Evolutionary conservation across 1,139 yeast species (phyloP), one percentile per base, ranked within the genome.

Genomic region (Pichia sp.): DNA sequence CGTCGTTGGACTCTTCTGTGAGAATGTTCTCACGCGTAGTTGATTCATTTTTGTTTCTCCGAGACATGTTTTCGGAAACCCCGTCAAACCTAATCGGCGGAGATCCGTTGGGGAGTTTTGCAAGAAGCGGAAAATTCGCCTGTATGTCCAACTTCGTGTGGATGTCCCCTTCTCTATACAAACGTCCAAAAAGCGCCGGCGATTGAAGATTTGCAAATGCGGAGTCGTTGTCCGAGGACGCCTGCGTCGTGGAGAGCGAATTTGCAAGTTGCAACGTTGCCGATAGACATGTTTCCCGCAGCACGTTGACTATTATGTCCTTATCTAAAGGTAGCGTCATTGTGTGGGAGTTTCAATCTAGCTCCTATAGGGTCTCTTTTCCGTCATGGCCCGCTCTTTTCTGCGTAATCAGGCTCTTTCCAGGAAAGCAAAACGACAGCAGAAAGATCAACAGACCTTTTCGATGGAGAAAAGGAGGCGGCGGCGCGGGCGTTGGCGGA

Each of bases 301-400:
- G 48, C 2, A 58, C 52, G 41, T 60, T 60, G 20, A 60, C 36
- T 3, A 58, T 17, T 4, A 57, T 24, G 33, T 50, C 54, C 1
- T 55, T 49, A 20, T 56, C 53, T 7, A 57, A 46, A 1, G 62
- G 61, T 6, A 54, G 12, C 7, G 60, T 41, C 60, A 58, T 58
- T 16, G 3, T n/a, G 24, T 20, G 24, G 24, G 24, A 20, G 3
- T 20, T 20, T 3, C 24, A 20, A 3, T 3, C 24, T 20, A 20
- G 24, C 24, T 20, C 24, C 24, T 20, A 20, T 20, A 20, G 24
- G 24, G 24, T 20, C 24, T 20, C 24, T 20, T 20, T 20, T 20
- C 24, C 24, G 24, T 20, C 24, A 20, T 20, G 24, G 2, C 24
- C 24, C 24, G 24, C 24, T 20, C 24, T 20, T 20, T 20, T 20